These are phyloP conservation scores for Sedum album DNA, from an alignment of 164 flowering plant species.

Conservation along the genomic window DNA sequence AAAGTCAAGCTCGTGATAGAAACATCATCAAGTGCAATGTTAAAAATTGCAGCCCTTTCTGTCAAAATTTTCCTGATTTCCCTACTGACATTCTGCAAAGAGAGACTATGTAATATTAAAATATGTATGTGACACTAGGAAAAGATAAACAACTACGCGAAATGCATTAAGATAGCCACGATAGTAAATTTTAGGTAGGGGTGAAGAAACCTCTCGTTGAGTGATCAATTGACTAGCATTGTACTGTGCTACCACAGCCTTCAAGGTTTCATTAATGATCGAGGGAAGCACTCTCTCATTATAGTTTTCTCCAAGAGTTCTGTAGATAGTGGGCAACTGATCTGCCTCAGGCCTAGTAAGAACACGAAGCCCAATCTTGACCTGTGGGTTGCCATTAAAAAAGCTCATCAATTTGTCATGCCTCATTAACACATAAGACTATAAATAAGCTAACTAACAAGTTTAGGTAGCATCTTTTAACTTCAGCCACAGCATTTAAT, in stretches of 20 bases:
- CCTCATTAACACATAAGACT: neutral
- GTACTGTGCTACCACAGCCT: conserved; percentile 85
- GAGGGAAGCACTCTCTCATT: conserved; percentile 78
- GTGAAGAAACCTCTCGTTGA: no score
- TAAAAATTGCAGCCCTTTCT: conserved; percentile 46
- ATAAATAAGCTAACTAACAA: neutral
- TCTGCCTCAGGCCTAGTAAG: conserved; percentile 71
- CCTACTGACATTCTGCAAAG: neutral
- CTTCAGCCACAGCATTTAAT: neutral
- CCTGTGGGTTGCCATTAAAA: conserved; percentile 31
- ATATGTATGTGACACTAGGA: no score
- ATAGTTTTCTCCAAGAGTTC: conserved; percentile 74
- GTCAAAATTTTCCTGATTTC: conserved; percentile 19
- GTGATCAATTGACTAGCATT: no score
- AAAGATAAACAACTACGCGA: neutral
- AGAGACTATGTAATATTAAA: neutral
- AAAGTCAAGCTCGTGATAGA: conserved; percentile 54
- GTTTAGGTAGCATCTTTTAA: neutral
- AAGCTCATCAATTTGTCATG: neutral
- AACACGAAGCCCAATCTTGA: conserved; percentile 77
- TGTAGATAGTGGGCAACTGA: conserved; percentile 56
- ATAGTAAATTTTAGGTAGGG: no score
- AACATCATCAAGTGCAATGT: conserved; percentile 61
- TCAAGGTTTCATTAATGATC: conserved; percentile 76
- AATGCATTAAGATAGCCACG: no score